A percentile compares a stretch with the other conserved stretches of the same genome.
Conservation (phyloP, 2,329 filamentous ascomycete genomes). For the Chaetomium olivaceum region DNA sequence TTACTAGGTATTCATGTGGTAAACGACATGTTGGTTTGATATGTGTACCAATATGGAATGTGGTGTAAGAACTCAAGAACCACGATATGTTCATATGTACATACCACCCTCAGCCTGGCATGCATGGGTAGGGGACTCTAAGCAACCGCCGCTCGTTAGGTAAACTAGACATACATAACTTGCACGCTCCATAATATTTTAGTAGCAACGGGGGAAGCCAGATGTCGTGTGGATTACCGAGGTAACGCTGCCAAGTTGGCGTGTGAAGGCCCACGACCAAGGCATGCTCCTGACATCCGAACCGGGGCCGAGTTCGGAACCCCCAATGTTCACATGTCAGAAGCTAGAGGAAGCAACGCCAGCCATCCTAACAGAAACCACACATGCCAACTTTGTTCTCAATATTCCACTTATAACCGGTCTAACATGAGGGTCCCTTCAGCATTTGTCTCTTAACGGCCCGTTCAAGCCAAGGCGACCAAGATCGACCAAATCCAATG, state of each 20-base stretch:
- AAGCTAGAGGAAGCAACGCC: neutral
- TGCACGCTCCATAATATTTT: neutral
- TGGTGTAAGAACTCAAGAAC: too few relatives aligned
- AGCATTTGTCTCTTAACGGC: neutral
- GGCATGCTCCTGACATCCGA: neutral
- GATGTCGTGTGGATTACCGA: neutral
- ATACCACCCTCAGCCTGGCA: too few relatives aligned
- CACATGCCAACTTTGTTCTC: neutral
- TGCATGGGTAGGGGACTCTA: too few relatives aligned
- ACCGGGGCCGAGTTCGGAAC: constrained; percentile 16
- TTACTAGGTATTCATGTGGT: too few relatives aligned
- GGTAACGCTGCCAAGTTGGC: neutral
- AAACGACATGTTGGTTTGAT: too few relatives aligned
- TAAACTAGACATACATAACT: too few relatives aligned
- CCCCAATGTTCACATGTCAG: constrained; percentile 9
- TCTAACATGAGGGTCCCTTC: too few relatives aligned
- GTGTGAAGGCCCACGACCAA: neutral
- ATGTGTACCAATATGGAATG: too few relatives aligned
- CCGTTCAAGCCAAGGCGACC: neutral
- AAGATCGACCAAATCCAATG: neutral
- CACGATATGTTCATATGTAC: too few relatives aligned
- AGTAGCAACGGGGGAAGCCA: neutral
- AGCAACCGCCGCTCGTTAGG: too few relatives aligned
- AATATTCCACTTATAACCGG: neutral
- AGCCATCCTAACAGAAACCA: neutral